Conservation (phyloP, 2,329 filamentous ascomycete species). For the Pseudomassariella vexata region DNA sequence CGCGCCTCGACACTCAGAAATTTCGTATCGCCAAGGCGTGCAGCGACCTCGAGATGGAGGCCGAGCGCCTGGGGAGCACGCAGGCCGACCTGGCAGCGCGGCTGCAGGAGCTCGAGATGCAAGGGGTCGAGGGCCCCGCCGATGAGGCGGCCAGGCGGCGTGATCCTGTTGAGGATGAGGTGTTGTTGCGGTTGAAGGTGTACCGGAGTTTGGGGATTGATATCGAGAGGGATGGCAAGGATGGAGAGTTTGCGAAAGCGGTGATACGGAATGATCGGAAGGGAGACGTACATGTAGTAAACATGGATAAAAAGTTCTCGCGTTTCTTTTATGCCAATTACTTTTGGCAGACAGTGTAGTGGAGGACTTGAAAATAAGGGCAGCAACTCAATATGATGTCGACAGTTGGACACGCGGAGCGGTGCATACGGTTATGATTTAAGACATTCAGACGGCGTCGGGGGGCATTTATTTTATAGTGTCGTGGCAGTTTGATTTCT, state of each 20-base stretch:
- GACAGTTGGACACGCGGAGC: too few species aligned
- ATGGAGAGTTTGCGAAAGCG: constrained; percentile 78
- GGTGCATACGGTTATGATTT: too few species aligned
- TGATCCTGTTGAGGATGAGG: constrained; percentile 56
- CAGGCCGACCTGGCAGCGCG: constrained; percentile 68
- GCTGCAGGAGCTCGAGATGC: constrained; percentile 76
- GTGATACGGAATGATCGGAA: constrained; percentile 79
- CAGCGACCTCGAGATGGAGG: constrained; percentile 85
- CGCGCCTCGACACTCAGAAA: constrained; percentile 85
- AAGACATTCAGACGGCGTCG: too few species aligned
- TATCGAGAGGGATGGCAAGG: constrained; percentile 66
- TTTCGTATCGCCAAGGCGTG: constrained; percentile 92
- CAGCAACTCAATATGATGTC: too few species aligned
- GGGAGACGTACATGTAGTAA: constrained; percentile 91
- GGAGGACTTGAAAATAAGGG: too few species aligned
- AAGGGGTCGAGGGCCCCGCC: constrained; percentile 70
- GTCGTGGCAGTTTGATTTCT: too few species aligned
- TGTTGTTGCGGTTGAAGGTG: constrained; percentile 74
- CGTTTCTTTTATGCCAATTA: constrained; percentile 92
- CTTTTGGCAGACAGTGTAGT: constrained; percentile 82
- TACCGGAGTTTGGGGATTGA: constrained; percentile 90
- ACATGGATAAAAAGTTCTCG: constrained; percentile 88
- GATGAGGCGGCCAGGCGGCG: constrained; percentile 24
- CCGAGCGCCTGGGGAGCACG: constrained; percentile 81
- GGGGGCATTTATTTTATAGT: too few species aligned